phyloP scores from a whole-genome alignment of 768 basidiomycete species.

The Strobilomyces dryophilus region DNA sequence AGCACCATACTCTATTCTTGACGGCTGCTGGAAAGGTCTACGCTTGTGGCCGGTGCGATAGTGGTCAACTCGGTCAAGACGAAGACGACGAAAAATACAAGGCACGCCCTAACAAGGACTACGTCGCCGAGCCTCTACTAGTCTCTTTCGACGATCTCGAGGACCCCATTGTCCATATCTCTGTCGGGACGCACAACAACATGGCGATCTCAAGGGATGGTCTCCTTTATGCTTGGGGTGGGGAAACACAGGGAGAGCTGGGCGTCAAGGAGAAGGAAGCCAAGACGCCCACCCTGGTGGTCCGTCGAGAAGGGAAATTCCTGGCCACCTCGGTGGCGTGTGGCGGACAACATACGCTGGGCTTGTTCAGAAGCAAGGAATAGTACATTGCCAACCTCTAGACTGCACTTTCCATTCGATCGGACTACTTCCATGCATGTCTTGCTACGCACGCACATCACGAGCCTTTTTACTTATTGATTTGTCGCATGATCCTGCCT shows the following conservation, averaged over 20 bases:
- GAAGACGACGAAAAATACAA: conserved; percentile 67
- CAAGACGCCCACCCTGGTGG: conserved; percentile 60
- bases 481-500: conserved; percentile 15
- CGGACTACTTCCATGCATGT: conserved; percentile 15
- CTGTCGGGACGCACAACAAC: conserved; percentile 69
- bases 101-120: conserved; percentile 51
- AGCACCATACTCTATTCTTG: conserved; percentile 89
- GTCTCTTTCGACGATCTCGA: conserved; percentile 59
- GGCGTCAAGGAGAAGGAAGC: conserved; percentile 61
- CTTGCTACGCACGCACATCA: conserved; percentile 15
- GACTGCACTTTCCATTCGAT: conserved; percentile 16
- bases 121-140: conserved; percentile 60
- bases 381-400: conserved; percentile 11
- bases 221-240: conserved; percentile 73
- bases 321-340: conserved; percentile 51
- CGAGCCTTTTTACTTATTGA: conserved; percentile 14
- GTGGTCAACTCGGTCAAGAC: conserved; percentile 72
- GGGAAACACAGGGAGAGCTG: conserved; percentile 73
- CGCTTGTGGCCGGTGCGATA: conserved; percentile 81
- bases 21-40: conserved; percentile 80
- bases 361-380: conserved; percentile 62
- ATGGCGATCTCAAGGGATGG: conserved; percentile 65
- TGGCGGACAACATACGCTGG: conserved; percentile 77
- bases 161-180: conserved; percentile 63
- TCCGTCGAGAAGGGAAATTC: conserved; percentile 67